A percentile compares a stretch with the other conserved stretches of the same genome.
Conservation (phyloP, 2,329 filamentous ascomycete species). For the Penicillium sp. region DNA sequence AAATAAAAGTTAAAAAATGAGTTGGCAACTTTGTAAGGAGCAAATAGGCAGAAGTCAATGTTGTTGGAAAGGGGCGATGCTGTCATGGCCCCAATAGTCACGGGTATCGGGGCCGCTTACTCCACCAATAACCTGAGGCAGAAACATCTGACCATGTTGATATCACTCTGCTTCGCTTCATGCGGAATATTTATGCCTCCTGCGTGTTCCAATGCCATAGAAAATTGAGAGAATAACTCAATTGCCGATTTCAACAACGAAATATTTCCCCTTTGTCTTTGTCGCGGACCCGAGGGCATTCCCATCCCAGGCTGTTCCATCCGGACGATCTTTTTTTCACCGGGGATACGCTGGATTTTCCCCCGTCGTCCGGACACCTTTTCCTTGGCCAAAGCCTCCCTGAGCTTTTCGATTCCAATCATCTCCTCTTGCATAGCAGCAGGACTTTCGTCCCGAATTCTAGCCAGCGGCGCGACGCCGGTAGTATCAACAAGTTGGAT, state of each 20-base stretch:
- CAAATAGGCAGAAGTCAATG: background rate
- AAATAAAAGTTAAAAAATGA: background rate
- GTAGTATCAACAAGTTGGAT: constrained; percentile 76
- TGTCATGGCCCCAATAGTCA: constrained; percentile 4
- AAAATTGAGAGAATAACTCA: background rate
- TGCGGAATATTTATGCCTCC: background rate
- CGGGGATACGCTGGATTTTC: constrained; percentile 47
- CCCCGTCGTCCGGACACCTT: constrained; percentile 41
- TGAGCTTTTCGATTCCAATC: constrained; percentile 39
- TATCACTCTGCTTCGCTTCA: background rate
- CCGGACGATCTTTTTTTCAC: constrained; percentile 33
- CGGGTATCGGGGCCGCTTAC: constrained; percentile 2
- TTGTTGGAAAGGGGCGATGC: constrained; percentile 6
- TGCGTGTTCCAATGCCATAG: background rate
- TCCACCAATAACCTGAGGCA: constrained; percentile 4
- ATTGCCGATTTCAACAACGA: constrained; percentile 62
- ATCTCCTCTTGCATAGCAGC: constrained; percentile 40
- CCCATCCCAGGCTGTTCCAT: constrained; percentile 61
- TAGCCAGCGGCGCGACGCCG: constrained; percentile 69
- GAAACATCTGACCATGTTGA: background rate
- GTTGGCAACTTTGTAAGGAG: background rate
- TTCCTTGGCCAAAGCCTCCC: constrained; percentile 41
- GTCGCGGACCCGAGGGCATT: constrained; percentile 66
- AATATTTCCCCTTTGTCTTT: constrained; percentile 68
- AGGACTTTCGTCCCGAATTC: constrained; percentile 70